Evolutionary conservation across 352 stramenopile genomes (phyloP).

Genomic region (Pythium guiyangense): DNA sequence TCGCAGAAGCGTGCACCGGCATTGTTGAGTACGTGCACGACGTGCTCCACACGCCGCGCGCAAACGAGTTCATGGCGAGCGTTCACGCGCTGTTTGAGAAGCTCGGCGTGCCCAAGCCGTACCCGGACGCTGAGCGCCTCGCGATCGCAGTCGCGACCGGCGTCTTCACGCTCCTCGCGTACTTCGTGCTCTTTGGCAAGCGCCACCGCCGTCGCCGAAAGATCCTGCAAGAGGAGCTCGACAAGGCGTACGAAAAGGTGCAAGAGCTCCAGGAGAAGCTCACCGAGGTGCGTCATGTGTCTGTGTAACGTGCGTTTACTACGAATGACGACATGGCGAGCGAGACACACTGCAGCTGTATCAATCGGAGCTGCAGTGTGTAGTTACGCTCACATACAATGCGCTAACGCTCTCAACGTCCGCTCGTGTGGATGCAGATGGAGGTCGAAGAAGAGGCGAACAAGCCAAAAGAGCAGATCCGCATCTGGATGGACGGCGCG

Average conservation of each 20-base stretch:
- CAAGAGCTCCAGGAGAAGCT: conserved; percentile 84
- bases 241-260: conserved; percentile 72
- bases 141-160: conserved; percentile 78
- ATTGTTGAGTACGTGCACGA: conserved; percentile 74
- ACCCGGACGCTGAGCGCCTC: conserved; percentile 80
- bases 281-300: conserved; percentile 28
- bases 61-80: conserved; percentile 64
- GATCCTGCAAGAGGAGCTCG: conserved; percentile 71
- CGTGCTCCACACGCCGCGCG: conserved; percentile 70
- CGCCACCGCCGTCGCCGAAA: conserved; percentile 67
- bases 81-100: conserved; percentile 63
- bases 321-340: too few relatives aligned
- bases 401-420: neutral
- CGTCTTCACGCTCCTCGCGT: conserved; percentile 76
- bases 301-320: too few relatives aligned
- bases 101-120: conserved; percentile 76
- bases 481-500: conserved; percentile 98
- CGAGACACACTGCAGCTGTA: neutral
- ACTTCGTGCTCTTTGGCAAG: conserved; percentile 88
- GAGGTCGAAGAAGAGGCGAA: conserved; percentile 68
- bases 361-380: neutral
- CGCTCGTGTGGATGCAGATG: conserved; percentile 31
- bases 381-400: neutral
- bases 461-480: conserved; percentile 86
- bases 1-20: conserved; percentile 44